Conservation (phyloP, 2,329 filamentous ascomycete genomes). For the Zasmidium citrigriseum region DNA sequence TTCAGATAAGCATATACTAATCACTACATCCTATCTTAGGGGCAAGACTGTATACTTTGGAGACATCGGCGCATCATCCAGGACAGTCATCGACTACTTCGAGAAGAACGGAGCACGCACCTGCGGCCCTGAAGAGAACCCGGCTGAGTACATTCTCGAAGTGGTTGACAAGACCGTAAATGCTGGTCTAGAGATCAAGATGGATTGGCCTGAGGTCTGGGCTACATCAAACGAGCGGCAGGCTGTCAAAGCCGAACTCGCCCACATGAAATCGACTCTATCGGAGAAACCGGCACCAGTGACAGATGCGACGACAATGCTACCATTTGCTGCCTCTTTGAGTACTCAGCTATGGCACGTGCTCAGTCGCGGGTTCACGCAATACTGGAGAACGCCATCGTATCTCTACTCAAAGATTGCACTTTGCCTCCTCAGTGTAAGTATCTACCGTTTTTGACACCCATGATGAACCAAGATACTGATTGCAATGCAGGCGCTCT, state of each 20-base stretch:
- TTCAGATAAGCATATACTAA: no score
- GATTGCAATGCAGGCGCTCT: conserved; percentile 68
- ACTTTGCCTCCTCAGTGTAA: not conserved
- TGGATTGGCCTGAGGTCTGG: conserved; percentile 17
- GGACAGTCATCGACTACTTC: conserved; percentile 70
- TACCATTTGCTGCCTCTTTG: conserved; percentile 72
- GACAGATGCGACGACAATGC: not conserved
- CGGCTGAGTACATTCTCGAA: conserved; percentile 75
- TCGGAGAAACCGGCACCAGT: conserved; percentile 37
- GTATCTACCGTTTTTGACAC: no score
- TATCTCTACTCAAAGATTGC: conserved; percentile 63
- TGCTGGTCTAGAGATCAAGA: conserved; percentile 43
- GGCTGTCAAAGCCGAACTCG: conserved; percentile 23
- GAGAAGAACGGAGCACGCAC: conserved; percentile 64
- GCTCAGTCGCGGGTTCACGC: conserved; percentile 73
- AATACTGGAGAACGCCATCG: conserved; percentile 82
- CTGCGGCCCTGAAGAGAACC: conserved; percentile 70
- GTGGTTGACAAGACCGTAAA: conserved; percentile 43
- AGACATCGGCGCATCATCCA: conserved; percentile 70
- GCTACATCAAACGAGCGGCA: not conserved
- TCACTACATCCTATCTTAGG: no score
- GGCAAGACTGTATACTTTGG: conserved; percentile 80
- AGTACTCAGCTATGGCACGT: conserved; percentile 61
- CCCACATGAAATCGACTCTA: conserved; percentile 25
- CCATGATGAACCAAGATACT: conserved; percentile 72